phyloP scores from a whole-genome alignment of 305 asterid species.

The Solanum hybrid region DNA sequence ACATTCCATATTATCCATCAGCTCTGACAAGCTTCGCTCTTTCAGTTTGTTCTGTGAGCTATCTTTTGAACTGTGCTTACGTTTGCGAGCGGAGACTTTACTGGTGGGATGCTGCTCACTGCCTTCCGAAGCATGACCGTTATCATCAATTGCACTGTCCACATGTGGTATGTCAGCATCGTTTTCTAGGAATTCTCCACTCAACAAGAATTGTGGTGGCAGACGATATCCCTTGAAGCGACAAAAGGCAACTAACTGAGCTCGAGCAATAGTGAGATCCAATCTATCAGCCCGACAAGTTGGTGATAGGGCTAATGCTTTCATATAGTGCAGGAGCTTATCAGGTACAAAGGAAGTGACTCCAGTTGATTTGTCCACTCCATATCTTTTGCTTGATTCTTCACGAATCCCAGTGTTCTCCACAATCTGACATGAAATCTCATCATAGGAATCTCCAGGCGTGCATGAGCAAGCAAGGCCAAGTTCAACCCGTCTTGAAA shows the following conservation, averaged over 20 bases:
- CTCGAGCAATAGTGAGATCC: slow-evolving; percentile 54
- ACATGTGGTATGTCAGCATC: slow-evolving; percentile 19
- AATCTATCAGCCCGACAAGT: slow-evolving; percentile 41
- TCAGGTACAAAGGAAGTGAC: slow-evolving; percentile 58
- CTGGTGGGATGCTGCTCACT: slow-evolving; percentile 5
- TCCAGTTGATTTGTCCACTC: slow-evolving; percentile 51
- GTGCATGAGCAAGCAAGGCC: slow-evolving; percentile 79
- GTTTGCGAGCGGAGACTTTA: slow-evolving; percentile 24
- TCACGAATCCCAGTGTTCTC: slow-evolving; percentile 79
- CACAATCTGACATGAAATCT: slow-evolving; percentile 54
- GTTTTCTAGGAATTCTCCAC: slow-evolving; percentile 44
- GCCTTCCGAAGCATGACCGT: slow-evolving; percentile 4
- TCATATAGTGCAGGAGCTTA: slow-evolving; percentile 52
- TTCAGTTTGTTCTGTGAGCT: slow-evolving; percentile 34
- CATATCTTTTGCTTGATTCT: slow-evolving; percentile 60
- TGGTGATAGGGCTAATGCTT: slow-evolving; percentile 46
- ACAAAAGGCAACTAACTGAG: slow-evolving; percentile 65
- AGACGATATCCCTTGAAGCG: slow-evolving; percentile 54
- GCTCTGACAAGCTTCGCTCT: slow-evolving; percentile 57
- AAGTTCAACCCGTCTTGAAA: slow-evolving; percentile 67
- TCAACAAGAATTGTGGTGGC: slow-evolving; percentile 30
- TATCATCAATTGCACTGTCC: slow-evolving; percentile 17
- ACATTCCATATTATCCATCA: slow-evolving; percentile 35
- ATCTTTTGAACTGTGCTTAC: slow-evolving; percentile 33
- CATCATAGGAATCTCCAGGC: slow-evolving; percentile 36